Percentiles rank a stretch among this genome's conserved stretches.
Evolutionary conservation across 2,329 filamentous ascomycete species (phyloP).

Genomic region (Emergomyces pasteurianus): DNA sequence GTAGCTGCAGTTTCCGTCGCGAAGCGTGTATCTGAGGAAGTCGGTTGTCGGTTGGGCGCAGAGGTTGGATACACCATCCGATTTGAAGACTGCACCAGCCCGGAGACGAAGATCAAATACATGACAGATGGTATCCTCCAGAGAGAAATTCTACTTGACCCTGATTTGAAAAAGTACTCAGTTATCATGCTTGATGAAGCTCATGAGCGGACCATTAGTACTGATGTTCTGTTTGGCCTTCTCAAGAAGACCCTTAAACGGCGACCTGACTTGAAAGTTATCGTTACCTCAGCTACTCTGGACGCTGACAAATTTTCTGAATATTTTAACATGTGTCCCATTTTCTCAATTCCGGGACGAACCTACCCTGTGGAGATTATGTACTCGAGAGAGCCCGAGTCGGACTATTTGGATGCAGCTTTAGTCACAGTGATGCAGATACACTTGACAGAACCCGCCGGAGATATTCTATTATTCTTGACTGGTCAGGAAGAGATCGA

Average conservation of each 20-base stretch:
- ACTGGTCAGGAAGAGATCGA: conserved; percentile 98
- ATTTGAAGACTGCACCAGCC: conserved; percentile 87
- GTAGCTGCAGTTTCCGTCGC: conserved; percentile 97
- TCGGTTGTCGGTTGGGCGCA: conserved; percentile 78
- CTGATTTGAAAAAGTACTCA: conserved; percentile 77
- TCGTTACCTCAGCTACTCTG: conserved; percentile 90
- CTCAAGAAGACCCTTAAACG: conserved; percentile 86
- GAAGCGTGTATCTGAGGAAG: conserved; percentile 91
- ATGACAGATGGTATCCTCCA: conserved; percentile 99
- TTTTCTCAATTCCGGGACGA: conserved; percentile 89
- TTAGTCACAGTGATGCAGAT: conserved; percentile 98
- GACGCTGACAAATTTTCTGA: conserved; percentile 96
- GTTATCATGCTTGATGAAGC: conserved; percentile 98
- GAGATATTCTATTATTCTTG: conserved; percentile 92
- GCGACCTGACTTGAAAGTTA: conserved; percentile 79
- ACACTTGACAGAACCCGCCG: conserved; percentile 79
- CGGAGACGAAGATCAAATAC: conserved; percentile 90
- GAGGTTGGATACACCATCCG: conserved; percentile 96
- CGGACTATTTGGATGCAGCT: conserved; percentile 86
- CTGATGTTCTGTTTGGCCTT: conserved; percentile 86
- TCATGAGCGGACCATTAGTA: conserved; percentile 92
- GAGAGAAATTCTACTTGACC: conserved; percentile 85
- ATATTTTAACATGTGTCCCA: conserved; percentile 92
- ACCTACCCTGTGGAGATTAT: conserved; percentile 94
- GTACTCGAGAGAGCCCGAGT: conserved; percentile 89